Evolutionary conservation across 108 stramenopile genomes (phyloP).

Genomic region (Nitzschia sp.): DNA sequence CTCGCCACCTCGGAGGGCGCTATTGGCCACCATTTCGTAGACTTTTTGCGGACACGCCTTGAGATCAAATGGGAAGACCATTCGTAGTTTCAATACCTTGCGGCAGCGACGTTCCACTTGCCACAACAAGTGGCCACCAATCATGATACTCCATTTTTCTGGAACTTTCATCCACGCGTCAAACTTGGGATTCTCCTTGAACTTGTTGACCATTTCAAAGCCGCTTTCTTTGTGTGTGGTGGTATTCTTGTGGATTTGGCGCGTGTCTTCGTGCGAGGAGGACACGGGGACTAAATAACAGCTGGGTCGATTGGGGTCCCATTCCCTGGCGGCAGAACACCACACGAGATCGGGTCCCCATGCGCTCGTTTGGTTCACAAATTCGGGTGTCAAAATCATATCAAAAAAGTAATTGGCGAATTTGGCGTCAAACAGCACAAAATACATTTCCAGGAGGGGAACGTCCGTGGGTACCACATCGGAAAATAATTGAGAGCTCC

Average conservation of each 20-base stretch:
- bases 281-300: constrained; percentile 14
- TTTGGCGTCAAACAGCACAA: constrained; percentile 30
- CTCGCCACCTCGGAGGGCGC: neutral
- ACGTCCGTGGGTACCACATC: constrained; percentile 13
- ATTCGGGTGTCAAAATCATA: constrained; percentile 11
- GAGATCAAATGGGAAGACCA: constrained; percentile 4
- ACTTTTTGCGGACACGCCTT: constrained; percentile 1
- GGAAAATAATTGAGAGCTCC: constrained; percentile 12
- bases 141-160: constrained; percentile 8
- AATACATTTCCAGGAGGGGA: constrained; percentile 26
- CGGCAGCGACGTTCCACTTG: constrained; percentile 15
- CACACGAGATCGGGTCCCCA: constrained; percentile 21
- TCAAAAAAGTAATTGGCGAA: constrained; percentile 27
- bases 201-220: constrained; percentile 10
- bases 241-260: constrained; percentile 13
- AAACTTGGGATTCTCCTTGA: constrained; percentile 18
- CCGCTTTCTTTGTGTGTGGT: constrained; percentile 12
- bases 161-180: constrained; percentile 13
- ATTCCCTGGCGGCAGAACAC: constrained; percentile 16
- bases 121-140: constrained; percentile 12
- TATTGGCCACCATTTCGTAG: neutral
- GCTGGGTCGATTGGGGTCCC: neutral
- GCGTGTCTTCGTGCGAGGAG: constrained; percentile 15
- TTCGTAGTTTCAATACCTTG: neutral
- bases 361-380: constrained; percentile 7